Evolutionary conservation across 768 basidiomycete genomes (phyloP).

Genomic region (Terana coerulea): DNA sequence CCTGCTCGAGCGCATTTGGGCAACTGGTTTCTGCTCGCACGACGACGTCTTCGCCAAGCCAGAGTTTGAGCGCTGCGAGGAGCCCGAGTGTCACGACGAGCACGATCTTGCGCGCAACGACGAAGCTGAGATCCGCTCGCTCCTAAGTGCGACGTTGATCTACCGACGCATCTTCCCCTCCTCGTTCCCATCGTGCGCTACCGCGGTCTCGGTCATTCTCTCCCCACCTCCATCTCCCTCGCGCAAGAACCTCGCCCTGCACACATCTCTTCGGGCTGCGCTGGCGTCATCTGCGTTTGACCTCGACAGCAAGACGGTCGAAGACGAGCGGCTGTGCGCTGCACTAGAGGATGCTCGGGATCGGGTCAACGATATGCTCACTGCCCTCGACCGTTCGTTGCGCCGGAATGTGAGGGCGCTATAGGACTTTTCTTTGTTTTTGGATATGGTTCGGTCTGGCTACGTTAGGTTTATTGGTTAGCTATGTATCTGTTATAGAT

Average conservation of each 20-base stretch:
- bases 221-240: conserved; percentile 61
- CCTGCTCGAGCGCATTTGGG: conserved; percentile 55
- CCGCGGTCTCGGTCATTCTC: conserved; percentile 37
- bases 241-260: conserved; percentile 36
- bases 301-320: conserved; percentile 26
- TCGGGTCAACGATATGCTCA: conserved; percentile 69
- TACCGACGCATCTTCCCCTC: conserved; percentile 59
- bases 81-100: conserved; percentile 28
- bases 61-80: conserved; percentile 9
- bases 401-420: conserved; percentile 15
- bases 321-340: conserved; percentile 39
- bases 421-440: background rate
- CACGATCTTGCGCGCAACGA: conserved; percentile 25
- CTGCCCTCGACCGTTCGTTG: conserved; percentile 29
- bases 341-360: conserved; percentile 72
- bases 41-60: conserved; percentile 25
- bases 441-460: background rate
- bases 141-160: conserved; percentile 58
- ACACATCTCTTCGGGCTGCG: conserved; percentile 45
- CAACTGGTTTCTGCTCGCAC: conserved; percentile 30
- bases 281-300: conserved; percentile 54
- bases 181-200: conserved; percentile 20
- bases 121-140: conserved; percentile 46
- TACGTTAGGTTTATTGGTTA: background rate
- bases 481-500: background rate